Evolutionary conservation across 495 filamentous ascomycete species (phyloP).

Genomic region (Daldinia caldariorum): DNA sequence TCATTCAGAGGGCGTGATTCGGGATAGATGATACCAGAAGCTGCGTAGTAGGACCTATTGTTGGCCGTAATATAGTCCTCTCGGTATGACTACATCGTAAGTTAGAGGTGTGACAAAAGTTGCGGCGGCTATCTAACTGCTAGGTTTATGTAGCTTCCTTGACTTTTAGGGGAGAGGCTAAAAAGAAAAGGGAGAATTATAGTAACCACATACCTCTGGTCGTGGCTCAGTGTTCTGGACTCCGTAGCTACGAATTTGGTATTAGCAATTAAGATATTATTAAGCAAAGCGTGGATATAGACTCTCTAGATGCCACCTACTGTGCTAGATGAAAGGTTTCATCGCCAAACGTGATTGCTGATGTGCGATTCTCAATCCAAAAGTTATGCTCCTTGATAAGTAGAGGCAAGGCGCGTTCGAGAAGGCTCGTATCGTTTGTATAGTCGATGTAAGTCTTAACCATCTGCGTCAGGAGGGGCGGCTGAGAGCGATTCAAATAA

Average conservation of each 20-base stretch:
- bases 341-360: constrained; percentile 47
- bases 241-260: constrained; percentile 48
- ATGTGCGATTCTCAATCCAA: constrained; percentile 57
- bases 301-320: constrained; percentile 39
- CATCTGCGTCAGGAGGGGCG: constrained; percentile 61
- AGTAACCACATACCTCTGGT: constrained; percentile 48
- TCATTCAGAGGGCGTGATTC: constrained; percentile 52
- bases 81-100: constrained; percentile 50
- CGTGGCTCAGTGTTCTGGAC: constrained; percentile 61
- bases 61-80: constrained; percentile 60
- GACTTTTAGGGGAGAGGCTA: not conserved
- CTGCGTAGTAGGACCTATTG: constrained; percentile 58
- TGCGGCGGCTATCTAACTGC: not conserved
- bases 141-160: not conserved
- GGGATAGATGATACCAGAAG: constrained; percentile 60
- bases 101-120: constrained; percentile 8
- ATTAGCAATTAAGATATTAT: not conserved
- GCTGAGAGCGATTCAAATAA: constrained; percentile 61
- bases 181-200: not conserved
- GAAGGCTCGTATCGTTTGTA: constrained; percentile 60
- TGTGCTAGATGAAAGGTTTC: constrained; percentile 54
- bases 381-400: constrained; percentile 61
- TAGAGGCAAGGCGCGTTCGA: constrained; percentile 57
- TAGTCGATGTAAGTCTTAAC: constrained; percentile 59
- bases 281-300: not conserved